Evolutionary conservation across 2,329 filamentous ascomycete genomes (phyloP), one percentile per base, ranked within the genome.

Genomic region (Venturiaceae sp.): DNA sequence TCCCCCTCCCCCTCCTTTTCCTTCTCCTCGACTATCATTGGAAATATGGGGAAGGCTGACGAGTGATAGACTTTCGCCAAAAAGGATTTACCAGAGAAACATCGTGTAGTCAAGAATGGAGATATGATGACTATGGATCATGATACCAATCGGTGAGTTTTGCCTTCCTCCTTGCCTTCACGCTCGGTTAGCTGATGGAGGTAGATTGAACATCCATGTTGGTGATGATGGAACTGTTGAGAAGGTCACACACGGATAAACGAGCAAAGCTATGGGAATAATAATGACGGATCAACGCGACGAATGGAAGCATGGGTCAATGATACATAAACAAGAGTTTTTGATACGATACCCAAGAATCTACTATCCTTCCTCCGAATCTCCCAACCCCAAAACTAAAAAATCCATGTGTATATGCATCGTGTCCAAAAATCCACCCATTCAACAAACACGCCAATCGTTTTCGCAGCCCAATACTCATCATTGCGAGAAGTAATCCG

Each of bases 201-300:
- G 9, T 57, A 73, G 72, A 53, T 64, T 80, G 60, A 80, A 79
- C 62, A 71, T 80, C 36, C 76, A 79, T 62, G 75, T 77, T 57
- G 71, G 66, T 46, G 73, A 76, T 11, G 72, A 79, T 58, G 77
- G 77, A 3, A 77, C 74, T 2, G 76, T 80, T 19, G 72, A 67
- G 65, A 76, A 78, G 62, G 74, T 79, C 36, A 73, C 68, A 14
- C 73, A 76, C 62, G 77, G 77, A 63, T 78, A 67, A 56, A 58
- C 16, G 14, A 9, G 3, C n/a, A 14, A n/a, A 2, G 37, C 2
- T 39, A 47, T 28, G 3, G n/a, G n/a, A n/a, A n/a, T n/a, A n/a
- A n/a, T n/a, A n/a, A n/a, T n/a, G n/a, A n/a, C n/a, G n/a, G n/a
- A n/a, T n/a, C n/a, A n/a, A n/a, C n/a, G n/a, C n/a, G n/a, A n/a